Evolutionary conservation across 345 rosid species (phyloP).

Genomic region (rapeseed (Brassica napus)): Da-Ae NC_063446.1:25054501-25055000

Average conservation of each 20-base stretch:
- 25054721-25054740: slow-evolving; percentile 63
- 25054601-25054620: slow-evolving; percentile 52
- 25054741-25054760: slow-evolving; percentile 75
- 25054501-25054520: slow-evolving; percentile 30
- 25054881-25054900: slow-evolving; percentile 62
- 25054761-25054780: slow-evolving; percentile 34
- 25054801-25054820: slow-evolving; percentile 30
- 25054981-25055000: slow-evolving; percentile 64
- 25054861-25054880: slow-evolving; percentile 63
- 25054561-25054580: slow-evolving; percentile 60
- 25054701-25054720: slow-evolving; percentile 63
- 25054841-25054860: slow-evolving; percentile 76
- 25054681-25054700: slow-evolving; percentile 53
- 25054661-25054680: slow-evolving; percentile 65
- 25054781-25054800: not conserved
- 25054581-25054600: slow-evolving; percentile 57
- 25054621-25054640: slow-evolving; percentile 68
- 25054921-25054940: slow-evolving; percentile 54
- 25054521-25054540: slow-evolving; percentile 64
- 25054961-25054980: slow-evolving; percentile 65
- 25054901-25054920: slow-evolving; percentile 45
- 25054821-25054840: slow-evolving; percentile 74
- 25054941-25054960: slow-evolving; percentile 63
- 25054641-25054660: slow-evolving; percentile 59
- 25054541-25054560: slow-evolving; percentile 49